Conservation (phyloP, 2,329 filamentous ascomycete genomes). For the Coniosporium tulheliwenetii region DNA sequence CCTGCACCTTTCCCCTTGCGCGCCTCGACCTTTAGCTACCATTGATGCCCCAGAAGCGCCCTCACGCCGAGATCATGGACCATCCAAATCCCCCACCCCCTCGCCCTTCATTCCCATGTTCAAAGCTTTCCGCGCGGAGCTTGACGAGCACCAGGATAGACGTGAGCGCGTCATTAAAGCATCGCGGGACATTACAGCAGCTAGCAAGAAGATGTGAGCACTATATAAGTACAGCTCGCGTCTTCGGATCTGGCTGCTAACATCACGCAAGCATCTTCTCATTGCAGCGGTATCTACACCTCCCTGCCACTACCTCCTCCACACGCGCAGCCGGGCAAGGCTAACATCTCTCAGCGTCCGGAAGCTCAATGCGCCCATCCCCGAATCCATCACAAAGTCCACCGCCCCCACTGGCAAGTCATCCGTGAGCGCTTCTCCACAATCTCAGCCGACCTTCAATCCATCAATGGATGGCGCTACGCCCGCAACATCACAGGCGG, state of each 20-base stretch:
- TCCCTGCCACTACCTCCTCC: background rate
- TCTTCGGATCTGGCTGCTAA: conserved; percentile 6
- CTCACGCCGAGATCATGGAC: conserved; percentile 6
- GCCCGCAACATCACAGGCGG: conserved; percentile 59
- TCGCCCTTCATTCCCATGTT: conserved; percentile 55
- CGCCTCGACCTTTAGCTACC: background rate
- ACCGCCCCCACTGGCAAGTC: conserved; percentile 51
- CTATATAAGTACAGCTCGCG: background rate
- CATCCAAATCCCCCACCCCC: conserved; percentile 5
- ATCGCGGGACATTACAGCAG: conserved; percentile 78
- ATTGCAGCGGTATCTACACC: conserved; percentile 58
- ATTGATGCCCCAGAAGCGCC: conserved; percentile 7
- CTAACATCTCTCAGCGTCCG: conserved; percentile 41
- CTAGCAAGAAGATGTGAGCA: conserved; percentile 89
- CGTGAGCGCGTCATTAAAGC: conserved; percentile 81
- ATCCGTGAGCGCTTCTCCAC: conserved; percentile 54
- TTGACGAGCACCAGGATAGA: conserved; percentile 90
- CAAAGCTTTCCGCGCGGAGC: conserved; percentile 65
- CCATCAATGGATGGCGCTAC: conserved; percentile 73
- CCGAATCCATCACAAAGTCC: conserved; percentile 53
- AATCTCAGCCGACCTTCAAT: conserved; percentile 58
- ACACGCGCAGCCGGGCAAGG: background rate
- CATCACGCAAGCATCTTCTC: conserved; percentile 52
- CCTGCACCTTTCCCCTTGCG: too few relatives aligned
- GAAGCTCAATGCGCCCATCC: conserved; percentile 42